A percentile compares a stretch with the other conserved stretches of the same genome.
Evolutionary conservation across 1,284 basidiomycete species (phyloP).

Genomic region (Cutaneotrichosporon mucoides): DNA sequence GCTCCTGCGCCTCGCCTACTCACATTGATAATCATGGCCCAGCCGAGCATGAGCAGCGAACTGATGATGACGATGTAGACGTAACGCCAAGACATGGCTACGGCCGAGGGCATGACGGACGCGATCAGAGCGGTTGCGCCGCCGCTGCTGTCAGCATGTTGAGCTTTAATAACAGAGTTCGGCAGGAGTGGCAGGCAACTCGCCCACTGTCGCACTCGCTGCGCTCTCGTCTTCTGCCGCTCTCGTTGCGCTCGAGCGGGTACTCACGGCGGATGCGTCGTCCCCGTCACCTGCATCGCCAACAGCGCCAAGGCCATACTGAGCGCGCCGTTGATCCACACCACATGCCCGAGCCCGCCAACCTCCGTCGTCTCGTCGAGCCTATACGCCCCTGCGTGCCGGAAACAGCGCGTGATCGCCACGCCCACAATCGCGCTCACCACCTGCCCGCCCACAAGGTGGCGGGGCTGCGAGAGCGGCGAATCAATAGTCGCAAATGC

Average conservation of each 20-base stretch:
- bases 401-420: slow-evolving; percentile 59
- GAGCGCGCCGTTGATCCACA: slow-evolving; percentile 59
- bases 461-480: slow-evolving; percentile 61
- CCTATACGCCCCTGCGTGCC: slow-evolving; percentile 46
- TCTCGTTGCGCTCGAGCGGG: too few relatives aligned
- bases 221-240: too few relatives aligned
- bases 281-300: slow-evolving; percentile 58
- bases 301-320: slow-evolving; percentile 56
- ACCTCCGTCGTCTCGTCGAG: slow-evolving; percentile 39
- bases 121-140: slow-evolving; percentile 56
- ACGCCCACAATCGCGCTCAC: slow-evolving; percentile 57
- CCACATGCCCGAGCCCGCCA: slow-evolving; percentile 40
- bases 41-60: slow-evolving; percentile 54
- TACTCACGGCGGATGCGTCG: slow-evolving; percentile 58
- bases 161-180: too few relatives aligned
- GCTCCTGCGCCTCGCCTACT: background rate
- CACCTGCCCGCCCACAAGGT: slow-evolving; percentile 58
- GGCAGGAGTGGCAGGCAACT: too few relatives aligned
- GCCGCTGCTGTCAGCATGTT: slow-evolving; percentile 40
- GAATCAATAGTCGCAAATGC: slow-evolving; percentile 59
- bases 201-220: too few relatives aligned
- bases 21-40: slow-evolving; percentile 56
- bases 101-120: slow-evolving; percentile 53
- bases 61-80: slow-evolving; percentile 59
- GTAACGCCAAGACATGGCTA: slow-evolving; percentile 59